Percentiles rank a stretch among this genome's conserved stretches.
phyloP scores from a whole-genome alignment of 169 alveolate species.

The Babesia sp. region DNA sequence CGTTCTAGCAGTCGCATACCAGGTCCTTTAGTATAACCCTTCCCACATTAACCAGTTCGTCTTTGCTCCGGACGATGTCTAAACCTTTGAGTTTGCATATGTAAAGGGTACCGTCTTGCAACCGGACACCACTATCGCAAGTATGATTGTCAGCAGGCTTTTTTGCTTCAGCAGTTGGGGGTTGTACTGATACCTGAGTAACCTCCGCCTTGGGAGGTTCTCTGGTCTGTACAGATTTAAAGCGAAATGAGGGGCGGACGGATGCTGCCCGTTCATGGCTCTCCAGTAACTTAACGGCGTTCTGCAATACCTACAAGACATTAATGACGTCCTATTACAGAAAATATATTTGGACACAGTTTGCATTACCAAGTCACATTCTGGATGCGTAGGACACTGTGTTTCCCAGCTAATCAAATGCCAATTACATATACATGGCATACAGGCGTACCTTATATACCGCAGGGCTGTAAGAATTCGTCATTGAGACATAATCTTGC shows the following conservation, averaged over 20 bases:
- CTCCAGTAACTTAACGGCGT: conserved; percentile 6
- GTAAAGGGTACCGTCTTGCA: conserved; percentile 7
- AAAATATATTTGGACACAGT: neutral
- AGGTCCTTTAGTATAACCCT: conserved; percentile 15
- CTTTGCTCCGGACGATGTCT: conserved; percentile 5
- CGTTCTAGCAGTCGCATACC: neutral
- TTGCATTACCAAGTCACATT: neutral
- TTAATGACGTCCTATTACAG: neutral
- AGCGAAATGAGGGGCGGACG: neutral
- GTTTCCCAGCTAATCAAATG: no score
- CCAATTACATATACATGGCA: neutral
- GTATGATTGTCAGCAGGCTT: neutral
- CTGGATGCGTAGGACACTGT: no score
- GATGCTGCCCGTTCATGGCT: neutral
- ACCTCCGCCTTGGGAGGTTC: neutral
- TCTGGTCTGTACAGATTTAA: neutral
- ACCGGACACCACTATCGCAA: neutral
- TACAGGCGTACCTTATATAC: conserved; percentile 28
- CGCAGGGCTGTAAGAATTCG: conserved; percentile 40
- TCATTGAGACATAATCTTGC: conserved; percentile 15
- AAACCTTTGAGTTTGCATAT: neutral
- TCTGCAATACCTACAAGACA: conserved; percentile 6
- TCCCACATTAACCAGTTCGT: conserved; percentile 21
- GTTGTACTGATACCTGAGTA: neutral
- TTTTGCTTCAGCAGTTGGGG: neutral